Conservation (phyloP, 306 rosid species). For the Pterocarpus macrocarpus region DNA sequence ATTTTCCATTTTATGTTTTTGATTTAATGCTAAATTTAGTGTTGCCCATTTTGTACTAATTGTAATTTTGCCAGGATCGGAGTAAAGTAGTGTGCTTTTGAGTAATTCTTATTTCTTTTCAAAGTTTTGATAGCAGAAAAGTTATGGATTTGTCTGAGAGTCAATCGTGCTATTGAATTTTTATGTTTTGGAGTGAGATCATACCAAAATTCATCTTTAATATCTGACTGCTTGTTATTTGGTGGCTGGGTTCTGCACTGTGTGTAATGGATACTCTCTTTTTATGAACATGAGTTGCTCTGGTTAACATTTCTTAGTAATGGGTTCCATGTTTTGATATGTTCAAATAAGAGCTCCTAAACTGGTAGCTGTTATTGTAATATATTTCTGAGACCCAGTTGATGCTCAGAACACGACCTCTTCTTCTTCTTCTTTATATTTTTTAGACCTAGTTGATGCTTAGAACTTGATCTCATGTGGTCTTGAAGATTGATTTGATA, state of each 20-base stretch:
- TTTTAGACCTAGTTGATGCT: not conserved
- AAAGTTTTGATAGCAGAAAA: slow-evolving; percentile 7
- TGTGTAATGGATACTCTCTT: slow-evolving; percentile 5
- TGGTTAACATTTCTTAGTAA: not conserved
- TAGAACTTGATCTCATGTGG: no score
- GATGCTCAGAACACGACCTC: not conserved
- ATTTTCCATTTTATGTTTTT: not conserved
- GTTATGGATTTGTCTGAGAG: not conserved
- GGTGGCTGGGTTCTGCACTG: slow-evolving; percentile 1
- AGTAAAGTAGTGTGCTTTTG: slow-evolving; percentile 1
- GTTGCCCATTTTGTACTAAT: not conserved
- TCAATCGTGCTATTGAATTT: not conserved
- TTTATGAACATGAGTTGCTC: not conserved
- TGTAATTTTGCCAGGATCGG: slow-evolving; percentile 10
- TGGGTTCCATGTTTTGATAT: not conserved
- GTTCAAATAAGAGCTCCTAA: not conserved
- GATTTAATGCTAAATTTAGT: not conserved
- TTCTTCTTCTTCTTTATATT: not conserved
- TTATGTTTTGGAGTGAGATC: slow-evolving; percentile 11
- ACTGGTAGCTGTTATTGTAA: not conserved
- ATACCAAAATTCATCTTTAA: not conserved
- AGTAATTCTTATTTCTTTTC: not conserved
- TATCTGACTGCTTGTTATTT: not conserved
- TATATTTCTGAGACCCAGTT: slow-evolving; percentile 2
- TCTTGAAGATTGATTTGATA: not conserved